These are phyloP conservation scores for Pseudonitzschia multiseries DNA, from an alignment of 108 stramenopile species.

Conservation along the genomic window DNA sequence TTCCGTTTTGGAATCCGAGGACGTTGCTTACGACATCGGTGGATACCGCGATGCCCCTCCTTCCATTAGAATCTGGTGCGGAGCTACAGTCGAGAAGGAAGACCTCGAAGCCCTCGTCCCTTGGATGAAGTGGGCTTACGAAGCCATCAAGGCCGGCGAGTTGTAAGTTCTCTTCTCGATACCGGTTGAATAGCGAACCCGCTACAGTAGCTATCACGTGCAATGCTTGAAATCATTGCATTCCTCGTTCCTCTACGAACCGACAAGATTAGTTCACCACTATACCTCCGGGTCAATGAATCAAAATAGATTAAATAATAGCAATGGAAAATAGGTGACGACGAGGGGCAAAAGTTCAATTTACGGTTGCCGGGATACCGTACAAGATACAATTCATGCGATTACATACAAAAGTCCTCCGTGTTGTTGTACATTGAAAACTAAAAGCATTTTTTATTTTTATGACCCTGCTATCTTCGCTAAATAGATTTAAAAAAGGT, in stretches of 20 bases:
- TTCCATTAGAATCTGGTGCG: constrained; percentile 99
- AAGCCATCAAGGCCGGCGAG: constrained; percentile 65
- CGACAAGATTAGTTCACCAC: background rate
- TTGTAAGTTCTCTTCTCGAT: background rate
- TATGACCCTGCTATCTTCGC: no score
- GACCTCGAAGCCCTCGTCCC: constrained; percentile 98
- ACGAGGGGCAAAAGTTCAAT: background rate
- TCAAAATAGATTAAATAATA: background rate
- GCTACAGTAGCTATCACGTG: background rate
- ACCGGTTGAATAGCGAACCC: background rate
- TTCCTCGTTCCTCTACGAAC: background rate
- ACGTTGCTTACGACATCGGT: constrained; percentile 97
- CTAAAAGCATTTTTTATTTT: background rate
- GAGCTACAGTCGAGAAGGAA: constrained; percentile 96
- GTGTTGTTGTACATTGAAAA: background rate
- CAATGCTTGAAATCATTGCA: background rate
- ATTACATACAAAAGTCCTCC: background rate
- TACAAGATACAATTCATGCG: constrained; percentile 4
- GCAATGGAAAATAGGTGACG: background rate
- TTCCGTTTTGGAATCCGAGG: constrained; percentile 88
- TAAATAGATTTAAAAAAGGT: no score
- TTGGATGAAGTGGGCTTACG: constrained; percentile 97
- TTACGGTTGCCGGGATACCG: constrained; percentile 7
- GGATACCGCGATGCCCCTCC: constrained; percentile 99
- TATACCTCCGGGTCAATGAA: background rate